Conservation (phyloP, 257 asterid genomes). For the Forsythia suspensa region DNA sequence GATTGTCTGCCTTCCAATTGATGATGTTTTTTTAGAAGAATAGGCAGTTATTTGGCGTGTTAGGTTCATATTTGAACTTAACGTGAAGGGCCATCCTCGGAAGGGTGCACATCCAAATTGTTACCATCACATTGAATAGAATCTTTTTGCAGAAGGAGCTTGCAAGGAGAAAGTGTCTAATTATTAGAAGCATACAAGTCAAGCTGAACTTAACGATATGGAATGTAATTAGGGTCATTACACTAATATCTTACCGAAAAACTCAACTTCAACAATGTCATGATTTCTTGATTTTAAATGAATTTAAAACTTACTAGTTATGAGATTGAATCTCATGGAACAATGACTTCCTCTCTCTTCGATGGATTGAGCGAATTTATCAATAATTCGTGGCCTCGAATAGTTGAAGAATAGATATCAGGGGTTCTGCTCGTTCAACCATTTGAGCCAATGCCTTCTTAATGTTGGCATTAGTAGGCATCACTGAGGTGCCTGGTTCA, state of each 20-base stretch:
- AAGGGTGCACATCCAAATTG: neutral
- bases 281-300: neutral
- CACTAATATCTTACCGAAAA: neutral
- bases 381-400: constrained; percentile 74
- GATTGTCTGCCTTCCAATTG: neutral
- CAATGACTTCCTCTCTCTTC: too few species aligned
- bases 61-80: neutral
- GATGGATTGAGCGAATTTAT: constrained; percentile 33
- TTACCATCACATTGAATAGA: neutral
- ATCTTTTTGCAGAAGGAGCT: neutral
- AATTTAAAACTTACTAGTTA: neutral
- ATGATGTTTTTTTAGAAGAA: neutral
- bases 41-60: neutral
- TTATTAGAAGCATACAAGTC: neutral
- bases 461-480: constrained; percentile 77
- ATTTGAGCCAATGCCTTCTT: constrained; percentile 50
- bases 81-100: neutral
- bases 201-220: neutral
- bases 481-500: constrained; percentile 52
- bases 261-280: neutral
- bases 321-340: too few species aligned
- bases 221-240: neutral
- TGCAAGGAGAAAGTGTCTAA: neutral
- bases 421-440: constrained; percentile 60
- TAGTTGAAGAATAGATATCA: constrained; percentile 68